Conservation (phyloP, 306 rosid species). For the Purshia tridentata region DNA sequence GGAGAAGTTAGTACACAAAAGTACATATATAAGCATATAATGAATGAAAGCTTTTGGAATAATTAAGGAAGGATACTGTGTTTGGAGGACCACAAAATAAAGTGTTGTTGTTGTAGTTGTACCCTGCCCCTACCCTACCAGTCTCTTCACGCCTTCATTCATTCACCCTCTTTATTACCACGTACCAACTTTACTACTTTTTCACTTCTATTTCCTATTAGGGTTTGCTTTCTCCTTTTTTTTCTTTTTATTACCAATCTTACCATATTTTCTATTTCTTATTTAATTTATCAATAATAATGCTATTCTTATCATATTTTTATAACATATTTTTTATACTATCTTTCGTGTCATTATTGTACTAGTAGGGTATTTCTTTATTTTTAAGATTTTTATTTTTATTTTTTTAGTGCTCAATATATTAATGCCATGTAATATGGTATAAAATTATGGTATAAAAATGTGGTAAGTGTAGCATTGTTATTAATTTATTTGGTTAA, state of each 20-base stretch:
- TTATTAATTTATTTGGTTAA: too few relatives aligned
- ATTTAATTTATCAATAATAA: too few relatives aligned
- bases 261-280: neutral
- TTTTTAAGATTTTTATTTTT: too few relatives aligned
- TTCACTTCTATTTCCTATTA: neutral
- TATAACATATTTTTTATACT: too few relatives aligned
- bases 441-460: too few relatives aligned
- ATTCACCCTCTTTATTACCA: neutral
- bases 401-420: too few relatives aligned
- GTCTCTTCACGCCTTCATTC: neutral
- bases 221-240: neutral
- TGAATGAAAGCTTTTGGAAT: conserved; percentile 25
- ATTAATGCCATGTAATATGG: too few relatives aligned
- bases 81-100: conserved; percentile 11
- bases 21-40: neutral
- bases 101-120: neutral
- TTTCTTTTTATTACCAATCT: neutral
- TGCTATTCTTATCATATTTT: too few relatives aligned
- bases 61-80: conserved; percentile 22
- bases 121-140: neutral
- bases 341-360: too few relatives aligned
- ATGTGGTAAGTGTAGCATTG: too few relatives aligned
- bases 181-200: neutral
- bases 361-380: too few relatives aligned
- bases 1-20: neutral